Conservation (phyloP, 2,329 filamentous ascomycete species). For the Apiospora saccharicola region DNA sequence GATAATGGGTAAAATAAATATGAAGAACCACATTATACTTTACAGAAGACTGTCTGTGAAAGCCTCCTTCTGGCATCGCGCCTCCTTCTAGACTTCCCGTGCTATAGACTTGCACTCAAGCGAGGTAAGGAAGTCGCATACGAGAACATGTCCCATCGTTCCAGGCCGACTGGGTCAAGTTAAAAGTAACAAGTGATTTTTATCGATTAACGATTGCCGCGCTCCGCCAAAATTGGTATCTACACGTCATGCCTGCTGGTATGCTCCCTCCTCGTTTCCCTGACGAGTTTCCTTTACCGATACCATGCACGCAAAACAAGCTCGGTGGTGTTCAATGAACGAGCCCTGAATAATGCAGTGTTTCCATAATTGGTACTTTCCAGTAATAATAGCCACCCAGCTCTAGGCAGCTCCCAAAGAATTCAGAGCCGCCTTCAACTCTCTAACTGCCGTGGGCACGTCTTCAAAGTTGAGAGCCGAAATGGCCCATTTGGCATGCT, state of each 20-base stretch:
- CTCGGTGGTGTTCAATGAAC: neutral
- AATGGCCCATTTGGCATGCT: slow-evolving; percentile 96
- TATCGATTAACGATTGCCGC: neutral
- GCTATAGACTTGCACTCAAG: neutral
- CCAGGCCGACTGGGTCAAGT: neutral
- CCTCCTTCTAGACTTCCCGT: neutral
- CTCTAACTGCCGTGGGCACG: slow-evolving; percentile 85
- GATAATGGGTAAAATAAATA: neutral
- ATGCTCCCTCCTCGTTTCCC: neutral
- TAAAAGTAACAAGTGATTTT: neutral
- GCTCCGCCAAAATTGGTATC: neutral
- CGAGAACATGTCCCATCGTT: neutral
- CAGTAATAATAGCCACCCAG: neutral
- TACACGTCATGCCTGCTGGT: neutral
- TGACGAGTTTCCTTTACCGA: neutral
- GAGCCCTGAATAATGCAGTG: no score
- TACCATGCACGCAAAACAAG: neutral
- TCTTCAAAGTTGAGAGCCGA: slow-evolving; percentile 98
- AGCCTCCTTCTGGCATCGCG: no score
- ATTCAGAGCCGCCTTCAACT: slow-evolving; percentile 78
- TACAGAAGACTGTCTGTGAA: neutral
- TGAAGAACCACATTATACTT: neutral
- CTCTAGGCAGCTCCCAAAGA: slow-evolving; percentile 68
- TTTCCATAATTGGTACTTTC: neutral
- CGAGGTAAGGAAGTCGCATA: neutral